A percentile compares a stretch with the other conserved stretches of the same genome.
phyloP scores from a whole-genome alignment of 768 basidiomycete species.

The Piloderma croceum region DNA sequence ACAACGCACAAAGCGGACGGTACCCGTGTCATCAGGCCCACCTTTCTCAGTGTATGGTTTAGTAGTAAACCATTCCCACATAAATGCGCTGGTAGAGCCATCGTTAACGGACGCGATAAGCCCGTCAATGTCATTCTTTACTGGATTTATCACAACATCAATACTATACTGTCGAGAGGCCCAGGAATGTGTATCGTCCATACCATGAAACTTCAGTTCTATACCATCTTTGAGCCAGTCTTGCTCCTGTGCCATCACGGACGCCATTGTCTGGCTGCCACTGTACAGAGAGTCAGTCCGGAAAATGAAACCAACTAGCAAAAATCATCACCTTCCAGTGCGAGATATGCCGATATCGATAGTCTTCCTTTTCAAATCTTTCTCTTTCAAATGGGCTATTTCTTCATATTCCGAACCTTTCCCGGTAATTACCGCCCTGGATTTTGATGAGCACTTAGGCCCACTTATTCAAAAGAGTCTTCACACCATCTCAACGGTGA shows the following conservation, averaged over 20 bases:
- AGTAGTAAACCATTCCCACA: constrained; percentile 90
- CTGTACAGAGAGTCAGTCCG: constrained; percentile 28
- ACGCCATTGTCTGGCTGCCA: constrained; percentile 93
- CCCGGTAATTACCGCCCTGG: constrained; percentile 91
- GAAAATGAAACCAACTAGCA: neutral
- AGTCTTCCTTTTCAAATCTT: constrained; percentile 72
- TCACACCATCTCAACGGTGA: constrained; percentile 82
- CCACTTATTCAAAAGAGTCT: neutral
- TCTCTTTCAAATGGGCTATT: constrained; percentile 69
- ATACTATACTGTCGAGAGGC: neutral
- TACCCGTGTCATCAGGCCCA: constrained; percentile 73
- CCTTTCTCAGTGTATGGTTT: constrained; percentile 38
- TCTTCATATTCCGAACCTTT: constrained; percentile 61
- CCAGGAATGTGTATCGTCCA: constrained; percentile 6
- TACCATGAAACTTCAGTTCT: constrained; percentile 67
- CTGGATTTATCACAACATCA: constrained; percentile 29
- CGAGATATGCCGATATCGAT: constrained; percentile 92
- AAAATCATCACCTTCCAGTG: constrained; percentile 63
- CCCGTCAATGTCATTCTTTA: constrained; percentile 76
- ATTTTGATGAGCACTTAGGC: neutral
- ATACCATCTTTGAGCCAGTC: constrained; percentile 56
- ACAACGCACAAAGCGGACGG: constrained; percentile 73
- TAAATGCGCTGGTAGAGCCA: constrained; percentile 82
- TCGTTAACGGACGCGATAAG: constrained; percentile 85
- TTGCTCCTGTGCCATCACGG: constrained; percentile 87